Conservation (phyloP, 202 grass and related monocot species). For the Brachypodium distachyon region DNA sequence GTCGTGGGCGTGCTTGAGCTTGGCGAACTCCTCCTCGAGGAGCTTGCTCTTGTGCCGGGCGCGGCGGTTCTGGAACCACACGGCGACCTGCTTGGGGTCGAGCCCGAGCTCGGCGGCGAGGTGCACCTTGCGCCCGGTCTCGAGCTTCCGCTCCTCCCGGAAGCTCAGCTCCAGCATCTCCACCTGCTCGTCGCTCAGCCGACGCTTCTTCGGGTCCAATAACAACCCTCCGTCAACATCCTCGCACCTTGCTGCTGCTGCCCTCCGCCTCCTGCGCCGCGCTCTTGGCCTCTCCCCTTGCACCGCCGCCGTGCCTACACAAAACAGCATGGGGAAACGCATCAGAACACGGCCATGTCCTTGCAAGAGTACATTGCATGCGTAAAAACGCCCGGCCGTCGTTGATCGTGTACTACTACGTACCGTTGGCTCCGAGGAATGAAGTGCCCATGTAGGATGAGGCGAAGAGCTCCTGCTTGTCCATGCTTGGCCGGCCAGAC, state of each 20-base stretch:
- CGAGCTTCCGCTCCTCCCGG: conserved; percentile 57
- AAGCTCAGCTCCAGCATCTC: conserved; percentile 55
- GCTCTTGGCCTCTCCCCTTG: conserved; percentile 30
- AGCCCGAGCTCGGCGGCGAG: conserved; percentile 53
- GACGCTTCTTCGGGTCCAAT: conserved; percentile 45
- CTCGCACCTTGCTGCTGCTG: not conserved
- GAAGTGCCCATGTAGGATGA: conserved; percentile 24
- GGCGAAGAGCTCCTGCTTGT: conserved; percentile 25
- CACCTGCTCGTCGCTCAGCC: conserved; percentile 50
- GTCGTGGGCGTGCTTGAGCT: conserved; percentile 47
- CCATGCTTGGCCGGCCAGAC: conserved; percentile 24
- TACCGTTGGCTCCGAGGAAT: conserved; percentile 21
- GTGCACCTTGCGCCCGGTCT: conserved; percentile 56
- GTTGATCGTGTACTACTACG: not conserved
- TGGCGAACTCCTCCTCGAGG: conserved; percentile 50
- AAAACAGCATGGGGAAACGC: not conserved
- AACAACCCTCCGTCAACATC: conserved; percentile 19
- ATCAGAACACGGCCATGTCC: not conserved
- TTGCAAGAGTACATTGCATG: not conserved
- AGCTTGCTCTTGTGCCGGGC: conserved; percentile 60
- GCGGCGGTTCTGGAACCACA: conserved; percentile 75
- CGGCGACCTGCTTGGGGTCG: conserved; percentile 56
- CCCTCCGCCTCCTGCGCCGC: conserved; percentile 29
- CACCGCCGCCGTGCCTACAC: not conserved
- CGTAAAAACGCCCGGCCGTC: not conserved